These are phyloP conservation scores for Chlorella vulgaris DNA, from an alignment of 139 green algal species.

Conservation along the genomic window DNA sequence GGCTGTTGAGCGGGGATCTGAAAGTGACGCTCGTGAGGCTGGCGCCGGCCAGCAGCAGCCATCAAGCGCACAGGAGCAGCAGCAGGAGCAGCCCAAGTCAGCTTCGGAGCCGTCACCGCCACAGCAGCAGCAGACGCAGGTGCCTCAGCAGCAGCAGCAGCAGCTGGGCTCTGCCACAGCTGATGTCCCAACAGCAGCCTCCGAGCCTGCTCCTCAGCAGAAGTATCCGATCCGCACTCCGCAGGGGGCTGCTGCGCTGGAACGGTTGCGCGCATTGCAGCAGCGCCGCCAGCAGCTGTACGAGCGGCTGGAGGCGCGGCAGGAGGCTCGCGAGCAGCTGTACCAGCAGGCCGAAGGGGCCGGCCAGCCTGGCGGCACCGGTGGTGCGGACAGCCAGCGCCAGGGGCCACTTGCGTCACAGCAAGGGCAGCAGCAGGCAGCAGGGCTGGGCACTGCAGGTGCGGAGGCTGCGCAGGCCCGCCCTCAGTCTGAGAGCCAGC, in stretches of 20 bases:
- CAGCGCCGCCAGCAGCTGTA: slow-evolving; percentile 7
- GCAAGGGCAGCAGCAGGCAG: not conserved
- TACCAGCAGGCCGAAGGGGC: not conserved
- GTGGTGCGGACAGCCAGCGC: too few species aligned
- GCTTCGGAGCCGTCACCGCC: not conserved
- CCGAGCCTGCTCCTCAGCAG: not conserved
- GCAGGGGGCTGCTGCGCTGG: slow-evolving; percentile 4
- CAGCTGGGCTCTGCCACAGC: not conserved
- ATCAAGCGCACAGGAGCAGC: not conserved
- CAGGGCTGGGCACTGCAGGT: too few species aligned
- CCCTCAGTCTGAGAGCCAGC: too few species aligned
- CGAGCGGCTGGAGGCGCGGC: not conserved
- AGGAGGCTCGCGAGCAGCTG: slow-evolving; percentile 27
- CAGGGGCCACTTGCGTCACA: not conserved
- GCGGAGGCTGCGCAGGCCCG: too few species aligned
- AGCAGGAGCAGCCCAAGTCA: not conserved
- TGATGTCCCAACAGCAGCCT: not conserved
- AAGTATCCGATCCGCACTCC: slow-evolving; percentile 1
- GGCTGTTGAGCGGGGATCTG: too few species aligned
- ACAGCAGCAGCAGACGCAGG: not conserved
- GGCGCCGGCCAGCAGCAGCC: too few species aligned
- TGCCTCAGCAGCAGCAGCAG: not conserved
- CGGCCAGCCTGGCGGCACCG: not conserved
- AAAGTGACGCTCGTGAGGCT: too few species aligned
- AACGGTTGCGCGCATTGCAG: slow-evolving; percentile 9